Percentiles rank a stretch among this genome's conserved stretches.
phyloP scores from a whole-genome alignment of 2,329 filamentous ascomycete genomes.

The Geoglossum cookeanum region DNA sequence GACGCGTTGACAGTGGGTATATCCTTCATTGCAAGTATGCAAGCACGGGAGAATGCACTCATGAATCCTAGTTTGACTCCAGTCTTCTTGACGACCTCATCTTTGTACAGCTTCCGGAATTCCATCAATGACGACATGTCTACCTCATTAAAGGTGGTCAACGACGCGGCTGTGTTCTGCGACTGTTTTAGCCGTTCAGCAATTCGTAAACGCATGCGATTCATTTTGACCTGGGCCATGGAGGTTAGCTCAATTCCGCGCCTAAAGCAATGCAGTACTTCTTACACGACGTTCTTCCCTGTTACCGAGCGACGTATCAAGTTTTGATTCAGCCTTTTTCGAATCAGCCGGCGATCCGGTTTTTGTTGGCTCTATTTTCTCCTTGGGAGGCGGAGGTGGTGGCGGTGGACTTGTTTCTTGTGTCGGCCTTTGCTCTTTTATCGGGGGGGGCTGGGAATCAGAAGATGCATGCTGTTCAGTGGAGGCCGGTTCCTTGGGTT shows the following conservation, averaged over 20 bases:
- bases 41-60: slow-evolving; percentile 88
- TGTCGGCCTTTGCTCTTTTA: slow-evolving; percentile 19
- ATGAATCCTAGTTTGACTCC: slow-evolving; percentile 99
- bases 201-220: slow-evolving; percentile 94
- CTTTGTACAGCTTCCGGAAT: slow-evolving; percentile 93
- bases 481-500: slow-evolving; percentile 40
- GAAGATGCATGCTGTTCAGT: slow-evolving; percentile 37
- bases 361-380: slow-evolving; percentile 17
- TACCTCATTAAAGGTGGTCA: slow-evolving; percentile 98
- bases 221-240: slow-evolving; percentile 85
- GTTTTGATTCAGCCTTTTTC: slow-evolving; percentile 12
- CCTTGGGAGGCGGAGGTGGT: slow-evolving; percentile 12
- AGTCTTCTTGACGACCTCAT: slow-evolving; percentile 86
- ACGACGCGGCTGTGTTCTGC: slow-evolving; percentile 89
- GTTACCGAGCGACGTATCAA: slow-evolving; percentile 32
- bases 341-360: slow-evolving; percentile 12
- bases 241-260: background rate
- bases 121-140: slow-evolving; percentile 98
- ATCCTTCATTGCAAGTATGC: slow-evolving; percentile 80
- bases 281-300: slow-evolving; percentile 77
- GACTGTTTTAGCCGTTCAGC: slow-evolving; percentile 97
- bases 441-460: slow-evolving; percentile 28
- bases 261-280: slow-evolving; percentile 9
- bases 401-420: slow-evolving; percentile 12
- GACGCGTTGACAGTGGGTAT: slow-evolving; percentile 91